Base-by-base conservation (phyloP, 2,329 filamentous ascomycete genomes). In the Albophoma yamanashiensis region DNA sequence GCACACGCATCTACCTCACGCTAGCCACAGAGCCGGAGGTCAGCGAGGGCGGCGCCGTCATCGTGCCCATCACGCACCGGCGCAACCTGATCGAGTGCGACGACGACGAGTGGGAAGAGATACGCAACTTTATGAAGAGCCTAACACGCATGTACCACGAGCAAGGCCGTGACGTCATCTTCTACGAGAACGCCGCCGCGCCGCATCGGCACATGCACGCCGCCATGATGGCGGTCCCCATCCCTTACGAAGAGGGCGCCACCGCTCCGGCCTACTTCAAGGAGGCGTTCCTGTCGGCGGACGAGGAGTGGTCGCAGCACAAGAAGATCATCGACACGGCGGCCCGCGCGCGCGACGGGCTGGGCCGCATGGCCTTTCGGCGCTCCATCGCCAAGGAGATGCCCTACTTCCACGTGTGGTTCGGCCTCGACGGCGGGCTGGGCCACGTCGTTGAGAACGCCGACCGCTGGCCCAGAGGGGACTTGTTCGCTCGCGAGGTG, bases 401-500 rank as follows among this genome's bases (percentile, higher is more conserved):
- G 89, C 93, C 95, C 0, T 99, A 99, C 73, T 99, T 99, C 69
- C 94, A 99, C 72, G 93, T 88, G 25, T 99, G 93, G 92, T 97
- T 97, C 71, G 84, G 86, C 58, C 78, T 99, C 1, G 92, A 99
- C 70, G 94, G 94, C 2, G 94, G 94, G 0, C 75, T 99, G 64
- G 94, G 91, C 0, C 94, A 99, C 72, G 80, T 99, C 11, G 89
- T 99, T 0, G 94, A 99, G 74, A 90, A 99, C 67, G 79, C 86
- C 36, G 82, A 85, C 56, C 80, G 86, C 57, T 99, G 94, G 94
- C 95, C 95, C 0, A 84, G 82, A 67, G 93, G 93, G 0, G 94
- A 99, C 73, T 73, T 97, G 22, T 99, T 99, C 71, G 94, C 94
- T 2, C 80, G 94, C 59, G 94, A 97, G 75, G 84, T 96, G 8